phyloP scores from a whole-genome alignment of 2,329 filamentous ascomycete genomes.

The Alternaria incomplexa region DNA sequence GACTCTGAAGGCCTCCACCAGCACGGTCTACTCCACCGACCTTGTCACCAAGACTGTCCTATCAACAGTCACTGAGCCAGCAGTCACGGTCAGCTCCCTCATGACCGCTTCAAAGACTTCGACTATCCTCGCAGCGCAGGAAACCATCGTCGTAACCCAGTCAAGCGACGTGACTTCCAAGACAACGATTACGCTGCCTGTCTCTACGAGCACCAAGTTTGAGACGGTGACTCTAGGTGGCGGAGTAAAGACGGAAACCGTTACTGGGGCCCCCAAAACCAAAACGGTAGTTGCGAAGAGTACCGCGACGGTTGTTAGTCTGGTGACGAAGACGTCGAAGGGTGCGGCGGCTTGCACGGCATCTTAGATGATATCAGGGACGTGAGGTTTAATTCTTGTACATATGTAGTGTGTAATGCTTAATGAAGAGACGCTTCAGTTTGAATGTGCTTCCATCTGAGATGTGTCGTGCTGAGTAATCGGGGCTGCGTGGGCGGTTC shows the following conservation, averaged over 20 bases:
- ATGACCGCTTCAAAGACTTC: conserved; percentile 17
- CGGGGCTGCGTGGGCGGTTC: neutral
- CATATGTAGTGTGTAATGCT: neutral
- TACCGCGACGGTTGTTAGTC: conserved; percentile 13
- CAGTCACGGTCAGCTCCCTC: conserved; percentile 26
- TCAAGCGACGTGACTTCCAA: conserved; percentile 17
- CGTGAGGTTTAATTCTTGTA: neutral
- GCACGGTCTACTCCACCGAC: conserved; percentile 14
- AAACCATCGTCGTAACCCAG: conserved; percentile 16
- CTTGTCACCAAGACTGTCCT: conserved; percentile 13
- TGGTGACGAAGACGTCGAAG: conserved; percentile 21
- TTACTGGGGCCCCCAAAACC: conserved; percentile 15
- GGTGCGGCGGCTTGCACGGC: conserved; percentile 16
- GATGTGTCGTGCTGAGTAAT: neutral
- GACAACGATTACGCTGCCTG: conserved; percentile 27
- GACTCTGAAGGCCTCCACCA: conserved; percentile 24
- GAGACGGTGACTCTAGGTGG: conserved; percentile 18
- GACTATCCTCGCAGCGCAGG: conserved; percentile 12
- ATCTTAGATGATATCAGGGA: neutral
- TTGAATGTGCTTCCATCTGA: neutral
- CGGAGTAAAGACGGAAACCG: conserved; percentile 14
- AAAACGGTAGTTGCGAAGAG: conserved; percentile 19
- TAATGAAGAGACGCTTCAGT: neutral
- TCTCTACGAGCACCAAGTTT: conserved; percentile 14
- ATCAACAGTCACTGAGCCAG: conserved; percentile 21